phyloP scores from a whole-genome alignment of 805 yeast genomes.

The Hanseniaspora nectarophila region DNA sequence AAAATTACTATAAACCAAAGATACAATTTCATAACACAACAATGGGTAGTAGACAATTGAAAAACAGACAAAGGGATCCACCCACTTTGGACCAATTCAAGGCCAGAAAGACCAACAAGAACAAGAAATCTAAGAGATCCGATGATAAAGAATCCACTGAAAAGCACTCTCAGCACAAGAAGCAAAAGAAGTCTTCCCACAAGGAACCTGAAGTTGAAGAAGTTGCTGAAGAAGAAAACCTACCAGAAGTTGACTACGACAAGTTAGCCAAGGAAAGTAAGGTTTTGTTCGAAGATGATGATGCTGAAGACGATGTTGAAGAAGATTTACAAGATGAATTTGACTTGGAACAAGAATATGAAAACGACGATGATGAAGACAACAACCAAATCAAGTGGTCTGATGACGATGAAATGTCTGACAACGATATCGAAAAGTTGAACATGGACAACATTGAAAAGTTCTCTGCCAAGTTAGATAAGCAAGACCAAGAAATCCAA shows the following conservation, averaged over 20 bases:
- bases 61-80: conserved; percentile 86
- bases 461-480: conserved; percentile 55
- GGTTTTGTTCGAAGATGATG: conserved; percentile 53
- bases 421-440: conserved; percentile 52
- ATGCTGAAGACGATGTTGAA: conserved; percentile 26
- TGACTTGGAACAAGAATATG: conserved; percentile 49
- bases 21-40: background rate
- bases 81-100: conserved; percentile 79
- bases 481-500: conserved; percentile 46
- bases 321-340: conserved; percentile 35
- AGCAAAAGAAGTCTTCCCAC: conserved; percentile 18
- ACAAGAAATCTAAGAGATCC: conserved; percentile 28
- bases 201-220: conserved; percentile 18
- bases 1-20: background rate
- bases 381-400: conserved; percentile 48
- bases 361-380: conserved; percentile 29
- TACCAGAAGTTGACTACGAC: conserved; percentile 57
- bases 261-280: conserved; percentile 60
- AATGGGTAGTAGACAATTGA: conserved; percentile 80
- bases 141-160: conserved; percentile 14
- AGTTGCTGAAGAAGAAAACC: conserved; percentile 27
- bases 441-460: conserved; percentile 79
- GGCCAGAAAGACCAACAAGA: conserved; percentile 34
- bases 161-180: conserved; percentile 12
- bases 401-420: conserved; percentile 47